Percentiles rank a stretch among this genome's conserved stretches.
These are phyloP conservation scores for Leccinum ochraceum DNA, from an alignment of 768 basidiomycete species.

Conservation along the genomic window DNA sequence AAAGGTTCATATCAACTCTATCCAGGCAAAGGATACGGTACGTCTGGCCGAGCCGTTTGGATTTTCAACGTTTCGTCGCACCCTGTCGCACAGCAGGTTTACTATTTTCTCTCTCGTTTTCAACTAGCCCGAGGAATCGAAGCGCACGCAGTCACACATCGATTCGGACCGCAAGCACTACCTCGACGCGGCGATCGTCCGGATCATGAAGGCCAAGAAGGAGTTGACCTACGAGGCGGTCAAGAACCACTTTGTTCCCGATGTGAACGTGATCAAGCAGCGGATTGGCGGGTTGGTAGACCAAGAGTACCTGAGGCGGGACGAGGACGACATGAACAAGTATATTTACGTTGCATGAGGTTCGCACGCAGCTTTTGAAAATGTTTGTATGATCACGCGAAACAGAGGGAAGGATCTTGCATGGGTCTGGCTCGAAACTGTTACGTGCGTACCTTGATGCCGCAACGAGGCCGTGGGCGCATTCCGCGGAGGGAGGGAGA, in stretches of 20 bases:
- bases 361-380: too few species aligned
- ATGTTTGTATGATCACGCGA: background rate
- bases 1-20: conserved; percentile 92
- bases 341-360: conserved; percentile 78
- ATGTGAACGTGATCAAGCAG: conserved; percentile 83
- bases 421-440: background rate
- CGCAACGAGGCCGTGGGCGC: background rate
- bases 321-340: conserved; percentile 65
- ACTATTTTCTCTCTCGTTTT: background rate
- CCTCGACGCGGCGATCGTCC: conserved; percentile 93
- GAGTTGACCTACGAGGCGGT: conserved; percentile 82
- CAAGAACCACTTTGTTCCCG: conserved; percentile 83
- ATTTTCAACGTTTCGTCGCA: background rate
- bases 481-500: background rate
- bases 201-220: conserved; percentile 94
- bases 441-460: background rate
- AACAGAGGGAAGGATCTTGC: background rate
- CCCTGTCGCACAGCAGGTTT: background rate
- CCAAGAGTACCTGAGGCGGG: conserved; percentile 80
- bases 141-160: conserved; percentile 78
- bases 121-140: conserved; percentile 78
- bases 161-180: conserved; percentile 84
- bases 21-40: conserved; percentile 92
- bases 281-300: conserved; percentile 83
- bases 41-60: conserved; percentile 27